Evolutionary conservation across 2,329 filamentous ascomycete species (phyloP).

Genomic region (Penicillium carneum): DNA sequence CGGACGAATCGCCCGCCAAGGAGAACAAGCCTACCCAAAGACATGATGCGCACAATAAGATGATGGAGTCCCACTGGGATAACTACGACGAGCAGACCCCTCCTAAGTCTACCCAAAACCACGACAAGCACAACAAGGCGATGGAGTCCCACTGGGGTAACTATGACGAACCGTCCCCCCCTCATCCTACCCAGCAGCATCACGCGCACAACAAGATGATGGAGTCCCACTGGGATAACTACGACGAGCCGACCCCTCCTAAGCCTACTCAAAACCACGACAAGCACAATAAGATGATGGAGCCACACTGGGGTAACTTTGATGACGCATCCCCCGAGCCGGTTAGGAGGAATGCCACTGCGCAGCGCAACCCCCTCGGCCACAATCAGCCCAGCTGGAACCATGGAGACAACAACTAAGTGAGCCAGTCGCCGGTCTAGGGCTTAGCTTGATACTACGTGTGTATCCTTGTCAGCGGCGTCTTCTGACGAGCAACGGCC

Average conservation of each 20-base stretch:
- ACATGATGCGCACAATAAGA: slow-evolving; percentile 62
- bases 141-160: too few relatives aligned
- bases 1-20: slow-evolving; percentile 60
- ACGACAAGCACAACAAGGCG: too few relatives aligned
- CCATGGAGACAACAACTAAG: slow-evolving; percentile 50
- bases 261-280: neutral
- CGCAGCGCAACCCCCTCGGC: slow-evolving; percentile 36
- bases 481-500: slow-evolving; percentile 20
- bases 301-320: slow-evolving; percentile 61
- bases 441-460: neutral
- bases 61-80: slow-evolving; percentile 69
- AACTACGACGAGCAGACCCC: slow-evolving; percentile 47
- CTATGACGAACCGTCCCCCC: too few relatives aligned
- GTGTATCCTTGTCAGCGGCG: neutral
- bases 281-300: slow-evolving; percentile 66
- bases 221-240: slow-evolving; percentile 63
- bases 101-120: too few relatives aligned
- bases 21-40: slow-evolving; percentile 60
- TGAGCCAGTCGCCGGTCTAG: neutral
- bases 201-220: slow-evolving; percentile 66
- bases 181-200: slow-evolving; percentile 61
- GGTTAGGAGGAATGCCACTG: slow-evolving; percentile 30
- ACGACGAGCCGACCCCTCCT: slow-evolving; percentile 43
- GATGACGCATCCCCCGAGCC: slow-evolving; percentile 47
- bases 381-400: slow-evolving; percentile 53